phyloP scores from a whole-genome alignment of 2,329 filamentous ascomycete genomes.

The Aureobasidium lini region DNA sequence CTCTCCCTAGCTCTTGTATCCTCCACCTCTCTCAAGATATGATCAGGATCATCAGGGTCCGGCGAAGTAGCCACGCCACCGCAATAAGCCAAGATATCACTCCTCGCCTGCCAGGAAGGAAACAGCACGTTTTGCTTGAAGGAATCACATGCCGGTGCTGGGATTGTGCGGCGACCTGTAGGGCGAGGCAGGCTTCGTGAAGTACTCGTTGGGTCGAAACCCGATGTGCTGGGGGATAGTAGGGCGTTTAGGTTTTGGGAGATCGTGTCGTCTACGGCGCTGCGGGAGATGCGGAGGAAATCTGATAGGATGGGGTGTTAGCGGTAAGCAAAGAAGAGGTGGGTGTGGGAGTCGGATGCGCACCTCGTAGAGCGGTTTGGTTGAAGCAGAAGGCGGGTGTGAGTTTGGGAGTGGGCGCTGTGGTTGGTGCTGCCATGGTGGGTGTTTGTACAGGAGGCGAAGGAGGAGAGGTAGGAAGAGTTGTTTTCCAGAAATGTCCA shows the following conservation, averaged over 20 bases:
- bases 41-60: conserved; percentile 79
- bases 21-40: conserved; percentile 61
- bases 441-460: conserved; percentile 1
- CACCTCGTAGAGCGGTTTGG: conserved; percentile 43
- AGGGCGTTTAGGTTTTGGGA: conserved; percentile 88
- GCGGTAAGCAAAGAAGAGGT: conserved; percentile 20
- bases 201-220: conserved; percentile 77
- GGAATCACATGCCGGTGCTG: conserved; percentile 53
- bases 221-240: conserved; percentile 60
- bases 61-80: conserved; percentile 77
- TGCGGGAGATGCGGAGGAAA: conserved; percentile 80
- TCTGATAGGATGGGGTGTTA: conserved; percentile 47
- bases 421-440: conserved; percentile 14
- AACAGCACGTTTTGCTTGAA: conserved; percentile 79
- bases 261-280: conserved; percentile 86
- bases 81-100: conserved; percentile 83
- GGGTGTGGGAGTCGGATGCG: not conserved
- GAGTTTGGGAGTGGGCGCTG: conserved; percentile 27
- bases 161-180: conserved; percentile 46
- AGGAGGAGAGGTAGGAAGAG: conserved; percentile 12
- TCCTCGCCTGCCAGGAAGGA: conserved; percentile 76
- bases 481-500: conserved; percentile 22
- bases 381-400: conserved; percentile 47
- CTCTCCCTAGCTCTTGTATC: conserved; percentile 61
- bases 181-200: conserved; percentile 51